Evolutionary conservation across 441 rosid genomes (phyloP).

Genomic region (Croton setiger): DNA sequence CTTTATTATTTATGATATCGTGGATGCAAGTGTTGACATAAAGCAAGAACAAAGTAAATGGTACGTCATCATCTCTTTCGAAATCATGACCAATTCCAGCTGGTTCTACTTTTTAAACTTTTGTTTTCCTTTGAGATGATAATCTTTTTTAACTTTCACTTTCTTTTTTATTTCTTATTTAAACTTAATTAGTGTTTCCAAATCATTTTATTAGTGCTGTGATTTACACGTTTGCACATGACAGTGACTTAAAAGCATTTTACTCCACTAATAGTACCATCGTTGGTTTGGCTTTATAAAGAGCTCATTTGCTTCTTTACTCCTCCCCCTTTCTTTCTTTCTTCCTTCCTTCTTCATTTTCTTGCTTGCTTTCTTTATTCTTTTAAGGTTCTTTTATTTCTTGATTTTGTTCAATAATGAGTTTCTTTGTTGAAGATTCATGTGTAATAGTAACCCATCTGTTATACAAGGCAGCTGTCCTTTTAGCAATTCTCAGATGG

Average conservation of each 20-base stretch:
- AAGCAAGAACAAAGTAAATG: background rate
- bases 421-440: slow-evolving; percentile 65
- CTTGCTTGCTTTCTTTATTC: no score
- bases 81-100: background rate
- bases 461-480: slow-evolving; percentile 65
- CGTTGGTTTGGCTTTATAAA: slow-evolving; percentile 25
- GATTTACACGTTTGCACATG: slow-evolving; percentile 24
- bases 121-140: no score
- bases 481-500: slow-evolving; percentile 76
- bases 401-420: slow-evolving; percentile 32
- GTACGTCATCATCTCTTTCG: background rate
- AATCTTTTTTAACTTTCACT: slow-evolving; percentile 3
- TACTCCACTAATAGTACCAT: slow-evolving; percentile 21
- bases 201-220: background rate
- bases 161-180: background rate
- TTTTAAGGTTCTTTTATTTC: background rate
- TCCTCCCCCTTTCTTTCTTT: slow-evolving; percentile 29
- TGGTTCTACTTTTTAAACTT: background rate
- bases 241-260: slow-evolving; percentile 26
- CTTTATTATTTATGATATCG: background rate
- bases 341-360: background rate
- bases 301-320: slow-evolving; percentile 19
- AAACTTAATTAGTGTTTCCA: background rate
- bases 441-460: slow-evolving; percentile 46
- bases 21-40: background rate